Percentiles rank a stretch among this genome's conserved stretches.
phyloP scores from a whole-genome alignment of 805 yeast species.

The Barnettozyma californica region DNA sequence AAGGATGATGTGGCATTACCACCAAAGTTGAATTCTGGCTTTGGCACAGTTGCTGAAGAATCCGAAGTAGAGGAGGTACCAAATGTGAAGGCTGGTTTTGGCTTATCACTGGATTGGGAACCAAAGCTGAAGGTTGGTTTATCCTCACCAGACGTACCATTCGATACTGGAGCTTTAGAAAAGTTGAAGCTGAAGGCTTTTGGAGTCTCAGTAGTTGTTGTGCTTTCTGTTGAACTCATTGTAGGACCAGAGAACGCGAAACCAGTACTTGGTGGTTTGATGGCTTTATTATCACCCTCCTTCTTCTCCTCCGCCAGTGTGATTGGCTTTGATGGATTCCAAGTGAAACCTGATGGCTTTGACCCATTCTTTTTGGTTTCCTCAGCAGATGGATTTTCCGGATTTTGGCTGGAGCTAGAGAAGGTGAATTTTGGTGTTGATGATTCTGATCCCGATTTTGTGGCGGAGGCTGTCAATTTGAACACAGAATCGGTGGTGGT shows the following conservation, averaged over 20 bases:
- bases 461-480: constrained; percentile 21
- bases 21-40: constrained; percentile 5
- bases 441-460: background rate
- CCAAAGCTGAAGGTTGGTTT: constrained; percentile 18
- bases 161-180: constrained; percentile 17
- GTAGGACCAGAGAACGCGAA: constrained; percentile 17
- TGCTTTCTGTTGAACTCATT: background rate
- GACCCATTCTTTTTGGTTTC: background rate
- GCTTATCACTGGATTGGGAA: constrained; percentile 5
- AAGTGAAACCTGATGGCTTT: constrained; percentile 14
- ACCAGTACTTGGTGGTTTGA: constrained; percentile 19
- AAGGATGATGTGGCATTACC: constrained; percentile 22
- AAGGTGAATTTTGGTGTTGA: constrained; percentile 7
- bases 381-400: background rate
- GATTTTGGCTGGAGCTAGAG: constrained; percentile 7
- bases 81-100: constrained; percentile 26
- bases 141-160: background rate
- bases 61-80: constrained; percentile 18
- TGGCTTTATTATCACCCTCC: background rate
- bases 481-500: constrained; percentile 30
- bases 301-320: constrained; percentile 8
- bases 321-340: constrained; percentile 23
- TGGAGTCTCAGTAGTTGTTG: constrained; percentile 4
- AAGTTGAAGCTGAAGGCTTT: constrained; percentile 4
- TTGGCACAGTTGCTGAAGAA: constrained; percentile 5